Evolutionary conservation across 2,329 filamentous ascomycete species (phyloP).

Genomic region (Hymenoscyphus linearis): DNA sequence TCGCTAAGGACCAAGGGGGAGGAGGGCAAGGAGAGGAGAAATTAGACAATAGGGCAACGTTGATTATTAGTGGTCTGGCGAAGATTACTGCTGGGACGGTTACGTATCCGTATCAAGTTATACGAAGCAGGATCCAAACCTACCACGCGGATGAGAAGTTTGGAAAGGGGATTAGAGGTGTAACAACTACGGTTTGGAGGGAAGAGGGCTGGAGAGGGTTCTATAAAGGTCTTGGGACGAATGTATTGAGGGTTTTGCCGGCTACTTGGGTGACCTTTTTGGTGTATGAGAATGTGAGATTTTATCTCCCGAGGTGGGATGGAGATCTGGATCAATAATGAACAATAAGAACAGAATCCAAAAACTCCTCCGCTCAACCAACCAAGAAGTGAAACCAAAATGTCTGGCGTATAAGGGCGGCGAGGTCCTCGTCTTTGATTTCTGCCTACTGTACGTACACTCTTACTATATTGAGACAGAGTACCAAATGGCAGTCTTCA

Average conservation of each 20-base stretch:
- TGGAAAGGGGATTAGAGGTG: slow-evolving; percentile 63
- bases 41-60: slow-evolving; percentile 46
- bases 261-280: slow-evolving; percentile 96
- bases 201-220: slow-evolving; percentile 80
- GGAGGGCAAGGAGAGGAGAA: slow-evolving; percentile 24
- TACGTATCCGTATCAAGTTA: slow-evolving; percentile 93
- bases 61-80: slow-evolving; percentile 72
- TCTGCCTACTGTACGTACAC: too few relatives aligned
- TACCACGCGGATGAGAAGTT: slow-evolving; percentile 76
- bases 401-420: background rate
- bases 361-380: background rate
- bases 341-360: background rate
- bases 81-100: slow-evolving; percentile 86
- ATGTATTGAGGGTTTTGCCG: slow-evolving; percentile 84
- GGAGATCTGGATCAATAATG: background rate
- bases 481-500: too few relatives aligned
- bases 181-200: slow-evolving; percentile 66
- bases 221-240: slow-evolving; percentile 86
- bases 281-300: slow-evolving; percentile 91
- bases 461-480: too few relatives aligned
- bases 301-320: slow-evolving; percentile 49
- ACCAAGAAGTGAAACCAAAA: background rate
- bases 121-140: slow-evolving; percentile 82
- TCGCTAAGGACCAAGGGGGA: slow-evolving; percentile 37
- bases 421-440: too few relatives aligned